Base-by-base conservation (phyloP, 2,329 filamentous ascomycete genomes). In the Pseudocercospora musae region DNA sequence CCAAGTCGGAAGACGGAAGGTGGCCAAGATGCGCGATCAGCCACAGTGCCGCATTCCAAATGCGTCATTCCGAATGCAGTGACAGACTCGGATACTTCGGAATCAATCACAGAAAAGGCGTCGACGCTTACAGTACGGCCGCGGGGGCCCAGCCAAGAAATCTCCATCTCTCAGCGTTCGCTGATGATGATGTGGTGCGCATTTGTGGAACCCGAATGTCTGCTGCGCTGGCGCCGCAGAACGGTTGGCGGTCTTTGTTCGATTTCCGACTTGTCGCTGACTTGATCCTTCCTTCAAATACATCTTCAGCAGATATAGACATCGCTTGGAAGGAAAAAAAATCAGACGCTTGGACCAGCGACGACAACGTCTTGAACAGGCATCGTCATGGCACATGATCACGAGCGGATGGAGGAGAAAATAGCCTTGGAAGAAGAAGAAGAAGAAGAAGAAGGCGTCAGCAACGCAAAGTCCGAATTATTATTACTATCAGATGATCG, bases 361-460 rank as follows among this genome's bases (percentile, higher is more conserved):
- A 46, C 56, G 29, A 40, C 18, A 23, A 52, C 21, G 21, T 21
- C 27, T 50, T 27, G 6, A 15, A 49, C 42, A 25, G 37, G 15
- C 44, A n/a, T 9, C 2, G 49, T 10, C 23, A 63, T 63, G 61
- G 50, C 20, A 20, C 20, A 49, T 5, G 44, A 54, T 20, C 50
- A 33, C 10, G 61, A 55, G n/a, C n/a, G n/a, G 23, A 50, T 57
- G 42, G 57, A 58, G 33, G 56, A 62, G 60, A 59, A 59, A 42
- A 29, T 40, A 23, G 37, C 15, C 23, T 15, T 52, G 42, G 33
- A 52, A 46, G 40, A 54, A 31, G 46, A 27, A n/a, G n/a, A n/a
- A n/a, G n/a, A n/a, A n/a, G n/a, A n/a, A n/a, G 33, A 52, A 46
- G 40, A 54, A 31, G 46, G 20, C 60, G 10, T 9, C 33, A 23